phyloP scores from a whole-genome alignment of 2,329 filamentous ascomycete species.

The Clonostachys rhizophaga region DNA sequence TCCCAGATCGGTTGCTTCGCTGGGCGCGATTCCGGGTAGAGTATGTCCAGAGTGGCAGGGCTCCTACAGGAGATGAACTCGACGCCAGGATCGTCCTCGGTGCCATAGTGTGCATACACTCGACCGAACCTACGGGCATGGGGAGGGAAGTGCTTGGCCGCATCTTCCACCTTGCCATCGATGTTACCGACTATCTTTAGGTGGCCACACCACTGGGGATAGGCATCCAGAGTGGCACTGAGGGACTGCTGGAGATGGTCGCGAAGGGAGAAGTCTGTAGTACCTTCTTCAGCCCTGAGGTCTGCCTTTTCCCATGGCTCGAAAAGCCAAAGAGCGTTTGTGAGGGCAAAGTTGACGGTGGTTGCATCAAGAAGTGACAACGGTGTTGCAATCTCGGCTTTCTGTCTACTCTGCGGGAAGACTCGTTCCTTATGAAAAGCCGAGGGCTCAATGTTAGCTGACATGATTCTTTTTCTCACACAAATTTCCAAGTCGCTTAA shows the following conservation, averaged over 20 bases:
- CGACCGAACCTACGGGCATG: conserved; percentile 13
- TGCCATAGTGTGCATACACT: conserved; percentile 10
- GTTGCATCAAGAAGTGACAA: conserved; percentile 14
- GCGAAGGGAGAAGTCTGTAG: not conserved
- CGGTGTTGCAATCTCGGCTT: not conserved
- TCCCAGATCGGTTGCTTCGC: conserved; percentile 6
- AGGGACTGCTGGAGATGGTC: conserved; percentile 7
- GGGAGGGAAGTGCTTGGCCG: conserved; percentile 6
- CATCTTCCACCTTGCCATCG: conserved; percentile 4
- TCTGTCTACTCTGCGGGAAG: too few relatives aligned
- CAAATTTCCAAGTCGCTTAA: too few relatives aligned
- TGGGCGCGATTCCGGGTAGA: conserved; percentile 6
- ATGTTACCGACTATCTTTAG: conserved; percentile 6
- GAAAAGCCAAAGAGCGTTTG: conserved; percentile 14
- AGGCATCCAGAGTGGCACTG: conserved; percentile 5
- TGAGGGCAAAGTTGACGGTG: conserved; percentile 10
- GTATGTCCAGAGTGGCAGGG: conserved; percentile 1
- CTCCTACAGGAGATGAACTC: conserved; percentile 9
- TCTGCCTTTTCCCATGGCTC: not conserved
- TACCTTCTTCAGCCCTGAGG: not conserved
- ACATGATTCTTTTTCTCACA: too few relatives aligned
- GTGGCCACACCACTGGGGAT: conserved; percentile 12
- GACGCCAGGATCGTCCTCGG: conserved; percentile 8
- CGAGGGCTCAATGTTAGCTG: too few relatives aligned
- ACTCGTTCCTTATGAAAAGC: too few relatives aligned